Conservation (phyloP, 2,329 filamentous ascomycete genomes). For the Colletotrichum salicis region DNA sequence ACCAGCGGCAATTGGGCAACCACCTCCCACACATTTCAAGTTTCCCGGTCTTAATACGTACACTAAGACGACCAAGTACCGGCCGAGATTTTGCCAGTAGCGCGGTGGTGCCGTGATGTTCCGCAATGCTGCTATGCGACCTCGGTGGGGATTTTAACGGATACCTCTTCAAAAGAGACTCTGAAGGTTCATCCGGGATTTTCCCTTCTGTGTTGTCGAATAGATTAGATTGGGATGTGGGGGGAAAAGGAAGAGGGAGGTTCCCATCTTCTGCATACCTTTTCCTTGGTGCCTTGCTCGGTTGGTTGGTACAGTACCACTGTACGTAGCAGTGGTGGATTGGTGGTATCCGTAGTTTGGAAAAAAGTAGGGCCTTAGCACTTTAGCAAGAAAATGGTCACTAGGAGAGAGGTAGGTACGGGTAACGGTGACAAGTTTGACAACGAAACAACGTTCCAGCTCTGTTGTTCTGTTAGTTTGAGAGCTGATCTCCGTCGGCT, state of each 20-base stretch:
- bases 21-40: not conserved
- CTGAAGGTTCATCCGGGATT: conserved; percentile 12
- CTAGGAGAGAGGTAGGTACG: not conserved
- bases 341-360: no score
- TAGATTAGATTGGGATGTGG: not conserved
- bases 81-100: conserved; percentile 11
- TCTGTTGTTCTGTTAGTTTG: not conserved
- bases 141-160: conserved; percentile 1
- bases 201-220: not conserved
- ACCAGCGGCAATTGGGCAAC: not conserved
- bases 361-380: not conserved
- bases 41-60: no score
- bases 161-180: not conserved
- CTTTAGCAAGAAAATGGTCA: not conserved
- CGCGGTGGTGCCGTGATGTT: not conserved
- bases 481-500: conserved; percentile 14
- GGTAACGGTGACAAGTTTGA: not conserved
- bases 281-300: not conserved
- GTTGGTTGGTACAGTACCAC: not conserved
- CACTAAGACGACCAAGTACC: conserved; percentile 1
- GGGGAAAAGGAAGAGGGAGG: no score
- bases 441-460: not conserved
- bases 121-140: not conserved
- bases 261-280: not conserved
- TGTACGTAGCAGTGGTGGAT: no score